Evolutionary conservation across 768 basidiomycete species (phyloP).

Genomic region (Sutorius australiensis): DNA sequence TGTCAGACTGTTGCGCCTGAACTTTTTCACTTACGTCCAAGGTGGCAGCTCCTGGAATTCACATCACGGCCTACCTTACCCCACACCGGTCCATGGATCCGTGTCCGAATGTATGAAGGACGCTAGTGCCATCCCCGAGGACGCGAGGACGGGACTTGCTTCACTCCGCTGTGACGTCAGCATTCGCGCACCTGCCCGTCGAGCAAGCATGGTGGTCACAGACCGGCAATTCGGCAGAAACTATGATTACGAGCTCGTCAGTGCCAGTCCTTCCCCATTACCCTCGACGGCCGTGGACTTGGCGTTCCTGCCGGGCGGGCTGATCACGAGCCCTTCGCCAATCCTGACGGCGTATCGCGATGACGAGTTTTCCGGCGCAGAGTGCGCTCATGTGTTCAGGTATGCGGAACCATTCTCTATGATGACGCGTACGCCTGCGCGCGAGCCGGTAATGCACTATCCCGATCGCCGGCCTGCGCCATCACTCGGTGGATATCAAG

Average conservation of each 20-base stretch:
- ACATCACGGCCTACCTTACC: slow-evolving; percentile 24
- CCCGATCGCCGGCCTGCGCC: slow-evolving; percentile 19
- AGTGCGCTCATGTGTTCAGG: slow-evolving; percentile 12
- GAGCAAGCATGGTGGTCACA: slow-evolving; percentile 12
- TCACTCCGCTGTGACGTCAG: slow-evolving; percentile 23
- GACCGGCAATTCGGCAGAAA: slow-evolving; percentile 10
- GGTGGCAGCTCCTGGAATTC: slow-evolving; percentile 25
- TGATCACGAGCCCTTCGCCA: slow-evolving; percentile 22
- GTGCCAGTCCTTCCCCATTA: slow-evolving; percentile 8
- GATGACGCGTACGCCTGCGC: slow-evolving; percentile 15
- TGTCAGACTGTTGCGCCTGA: slow-evolving; percentile 7
- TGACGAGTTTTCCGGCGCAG: slow-evolving; percentile 17
- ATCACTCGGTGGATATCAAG: slow-evolving; percentile 17
- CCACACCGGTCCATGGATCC: slow-evolving; percentile 22
- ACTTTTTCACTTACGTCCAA: slow-evolving; percentile 20
- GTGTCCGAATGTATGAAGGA: slow-evolving; percentile 14
- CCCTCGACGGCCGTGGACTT: slow-evolving; percentile 15
- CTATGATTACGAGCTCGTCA: slow-evolving; percentile 4
- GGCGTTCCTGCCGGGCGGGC: slow-evolving; percentile 10
- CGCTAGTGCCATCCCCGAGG: slow-evolving; percentile 20
- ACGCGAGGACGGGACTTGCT: slow-evolving; percentile 20
- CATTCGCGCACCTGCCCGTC: slow-evolving; percentile 10
- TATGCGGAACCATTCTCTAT: slow-evolving; percentile 12
- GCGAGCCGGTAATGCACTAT: slow-evolving; percentile 9
- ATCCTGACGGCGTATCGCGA: slow-evolving; percentile 22